phyloP scores from a whole-genome alignment of 2,329 filamentous ascomycete genomes.

The Sporothrix brasiliensis region DNA sequence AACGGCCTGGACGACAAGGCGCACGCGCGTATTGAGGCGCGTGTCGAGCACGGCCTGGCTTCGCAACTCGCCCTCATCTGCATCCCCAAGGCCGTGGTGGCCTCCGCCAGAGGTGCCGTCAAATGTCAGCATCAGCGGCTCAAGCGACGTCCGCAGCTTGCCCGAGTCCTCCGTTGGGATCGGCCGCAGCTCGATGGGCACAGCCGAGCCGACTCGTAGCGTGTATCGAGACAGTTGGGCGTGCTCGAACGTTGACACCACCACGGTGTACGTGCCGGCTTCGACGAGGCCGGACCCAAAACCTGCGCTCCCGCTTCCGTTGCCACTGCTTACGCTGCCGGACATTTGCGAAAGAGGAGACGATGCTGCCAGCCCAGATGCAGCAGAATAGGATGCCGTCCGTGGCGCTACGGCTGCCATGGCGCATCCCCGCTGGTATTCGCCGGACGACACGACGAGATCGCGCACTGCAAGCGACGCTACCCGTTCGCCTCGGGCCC shows the following conservation, averaged over 20 bases:
- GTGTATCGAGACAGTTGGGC: constrained; percentile 75
- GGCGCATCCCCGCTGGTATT: constrained; percentile 81
- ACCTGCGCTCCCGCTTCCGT: constrained; percentile 31
- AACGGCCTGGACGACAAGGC: constrained; percentile 49
- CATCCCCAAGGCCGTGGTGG: constrained; percentile 20
- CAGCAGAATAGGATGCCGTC: constrained; percentile 39
- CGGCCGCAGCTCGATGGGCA: constrained; percentile 57
- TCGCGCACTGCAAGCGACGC: constrained; percentile 72
- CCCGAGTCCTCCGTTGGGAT: constrained; percentile 77
- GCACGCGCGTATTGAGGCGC: constrained; percentile 61
- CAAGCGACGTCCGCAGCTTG: constrained; percentile 63
- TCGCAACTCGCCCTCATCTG: constrained; percentile 43
- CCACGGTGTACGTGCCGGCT: constrained; percentile 78
- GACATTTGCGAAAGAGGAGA: constrained; percentile 33
- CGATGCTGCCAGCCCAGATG: constrained; percentile 35
- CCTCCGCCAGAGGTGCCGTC: neutral
- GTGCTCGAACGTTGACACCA: constrained; percentile 87
- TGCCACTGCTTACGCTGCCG: constrained; percentile 26
- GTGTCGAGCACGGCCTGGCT: constrained; percentile 47
- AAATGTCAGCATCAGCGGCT: constrained; percentile 48
- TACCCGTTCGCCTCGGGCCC: constrained; percentile 68
- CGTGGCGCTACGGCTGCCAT: constrained; percentile 56
- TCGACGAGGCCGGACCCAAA: constrained; percentile 53
- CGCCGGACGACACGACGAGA: constrained; percentile 79
- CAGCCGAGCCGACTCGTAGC: constrained; percentile 69